Percentiles rank a stretch among this genome's conserved stretches.
These are phyloP conservation scores for Paramyrothecium roridum DNA, from an alignment of 2,329 filamentous ascomycete genomes.

Conservation along the genomic window DNA sequence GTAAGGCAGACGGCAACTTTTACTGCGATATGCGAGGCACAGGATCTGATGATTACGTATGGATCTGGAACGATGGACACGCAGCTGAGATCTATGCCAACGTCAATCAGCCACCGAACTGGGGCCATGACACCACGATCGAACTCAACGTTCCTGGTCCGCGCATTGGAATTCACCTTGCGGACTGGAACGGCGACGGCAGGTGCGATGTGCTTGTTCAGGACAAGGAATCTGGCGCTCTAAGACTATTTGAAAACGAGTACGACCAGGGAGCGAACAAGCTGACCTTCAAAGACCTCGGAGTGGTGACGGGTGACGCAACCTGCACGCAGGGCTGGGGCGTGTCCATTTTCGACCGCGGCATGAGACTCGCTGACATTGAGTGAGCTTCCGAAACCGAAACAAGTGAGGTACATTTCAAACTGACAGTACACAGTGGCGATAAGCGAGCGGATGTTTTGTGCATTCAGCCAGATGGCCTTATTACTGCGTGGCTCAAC, in stretches of 20 bases:
- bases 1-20: background rate
- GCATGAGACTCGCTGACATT: background rate
- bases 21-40: background rate
- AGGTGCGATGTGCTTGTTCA: slow-evolving; percentile 16
- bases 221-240: slow-evolving; percentile 1
- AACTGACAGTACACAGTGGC: background rate
- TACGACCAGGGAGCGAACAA: background rate
- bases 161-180: slow-evolving; percentile 21
- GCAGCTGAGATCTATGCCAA: background rate
- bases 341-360: background rate
- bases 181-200: slow-evolving; percentile 32
- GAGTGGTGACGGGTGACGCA: background rate
- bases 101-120: background rate
- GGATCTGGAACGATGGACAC: background rate
- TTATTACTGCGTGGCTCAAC: slow-evolving; percentile 4
- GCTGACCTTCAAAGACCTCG: background rate
- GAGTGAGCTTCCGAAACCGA: slow-evolving; percentile 4
- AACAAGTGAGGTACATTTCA: slow-evolving; percentile 28
- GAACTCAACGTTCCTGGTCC: background rate
- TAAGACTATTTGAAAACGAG: slow-evolving; percentile 2
- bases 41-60: background rate
- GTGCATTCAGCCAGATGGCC: slow-evolving; percentile 5
- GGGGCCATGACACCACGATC: background rate
- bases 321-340: background rate
- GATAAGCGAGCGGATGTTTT: slow-evolving; percentile 4